Conservation (phyloP, 1,139 yeast species). For the Nematodospora anomalae region DNA sequence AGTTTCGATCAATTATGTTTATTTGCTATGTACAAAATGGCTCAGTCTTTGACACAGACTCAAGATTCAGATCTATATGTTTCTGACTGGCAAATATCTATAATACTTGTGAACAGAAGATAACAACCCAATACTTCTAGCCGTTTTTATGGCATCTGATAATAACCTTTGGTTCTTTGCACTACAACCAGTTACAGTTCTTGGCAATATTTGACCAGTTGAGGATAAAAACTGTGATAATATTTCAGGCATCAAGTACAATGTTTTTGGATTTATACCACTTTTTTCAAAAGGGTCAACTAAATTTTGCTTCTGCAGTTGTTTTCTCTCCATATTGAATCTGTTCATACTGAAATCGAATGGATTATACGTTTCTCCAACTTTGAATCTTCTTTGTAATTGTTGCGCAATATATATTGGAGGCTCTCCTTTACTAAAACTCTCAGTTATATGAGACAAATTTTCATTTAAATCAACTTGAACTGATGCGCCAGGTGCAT, state of each 20-base stretch:
- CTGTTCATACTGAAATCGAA: conserved; percentile 69
- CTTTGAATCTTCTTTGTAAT: conserved; percentile 42
- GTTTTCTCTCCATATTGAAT: conserved; percentile 35
- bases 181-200: conserved; percentile 66
- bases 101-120: conserved; percentile 61
- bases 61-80: conserved; percentile 22
- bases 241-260: conserved; percentile 65
- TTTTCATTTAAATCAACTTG: conserved; percentile 6
- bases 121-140: conserved; percentile 66
- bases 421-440: conserved; percentile 24
- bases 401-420: conserved; percentile 24
- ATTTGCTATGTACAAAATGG: background rate
- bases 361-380: conserved; percentile 62
- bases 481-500: conserved; percentile 31
- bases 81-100: conserved; percentile 41
- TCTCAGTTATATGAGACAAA: conserved; percentile 17
- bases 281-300: conserved; percentile 49
- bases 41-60: too few species aligned
- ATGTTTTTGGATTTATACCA: conserved; percentile 63
- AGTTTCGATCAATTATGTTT: too few species aligned
- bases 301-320: conserved; percentile 15
- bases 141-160: conserved; percentile 66
- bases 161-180: conserved; percentile 62
- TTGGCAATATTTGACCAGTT: conserved; percentile 67
- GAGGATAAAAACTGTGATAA: conserved; percentile 58